phyloP scores from a whole-genome alignment of 768 basidiomycete species.

The Auriculariales sp. region DNA sequence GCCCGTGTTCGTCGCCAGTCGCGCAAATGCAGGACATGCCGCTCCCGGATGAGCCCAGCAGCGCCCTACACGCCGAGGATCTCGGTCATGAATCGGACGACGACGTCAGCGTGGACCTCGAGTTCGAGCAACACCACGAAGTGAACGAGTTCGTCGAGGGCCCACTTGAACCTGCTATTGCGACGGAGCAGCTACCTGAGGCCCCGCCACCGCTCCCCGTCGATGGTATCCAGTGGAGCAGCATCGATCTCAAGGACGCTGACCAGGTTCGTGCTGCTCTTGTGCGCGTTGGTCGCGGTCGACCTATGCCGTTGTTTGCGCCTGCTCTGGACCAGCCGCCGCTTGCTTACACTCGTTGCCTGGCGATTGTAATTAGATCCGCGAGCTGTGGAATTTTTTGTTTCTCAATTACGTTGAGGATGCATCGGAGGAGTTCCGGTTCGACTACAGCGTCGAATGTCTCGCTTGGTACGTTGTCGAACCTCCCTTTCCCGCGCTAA shows the following conservation, averaged over 20 bases:
- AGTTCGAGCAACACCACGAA: neutral
- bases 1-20: too few relatives aligned
- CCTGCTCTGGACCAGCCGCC: too few relatives aligned
- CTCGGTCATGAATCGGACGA: too few relatives aligned
- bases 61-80: too few relatives aligned
- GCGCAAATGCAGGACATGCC: too few relatives aligned
- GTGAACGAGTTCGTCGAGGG: neutral
- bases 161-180: neutral
- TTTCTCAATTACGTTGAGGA: neutral
- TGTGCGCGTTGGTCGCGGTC: neutral
- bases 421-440: neutral
- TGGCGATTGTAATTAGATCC: too few relatives aligned
- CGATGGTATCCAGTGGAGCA: neutral
- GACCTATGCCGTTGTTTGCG: too few relatives aligned
- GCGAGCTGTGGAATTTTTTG: neutral
- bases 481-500: neutral
- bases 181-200: neutral
- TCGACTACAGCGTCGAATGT: neutral
- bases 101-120: neutral
- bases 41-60: too few relatives aligned
- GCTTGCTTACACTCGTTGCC: too few relatives aligned
- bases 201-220: neutral
- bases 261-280: neutral
- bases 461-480: neutral
- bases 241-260: neutral